These are phyloP conservation scores for Aspergillus floridensis DNA, from an alignment of 2,329 filamentous ascomycete genomes.

Conservation along the genomic window DNA sequence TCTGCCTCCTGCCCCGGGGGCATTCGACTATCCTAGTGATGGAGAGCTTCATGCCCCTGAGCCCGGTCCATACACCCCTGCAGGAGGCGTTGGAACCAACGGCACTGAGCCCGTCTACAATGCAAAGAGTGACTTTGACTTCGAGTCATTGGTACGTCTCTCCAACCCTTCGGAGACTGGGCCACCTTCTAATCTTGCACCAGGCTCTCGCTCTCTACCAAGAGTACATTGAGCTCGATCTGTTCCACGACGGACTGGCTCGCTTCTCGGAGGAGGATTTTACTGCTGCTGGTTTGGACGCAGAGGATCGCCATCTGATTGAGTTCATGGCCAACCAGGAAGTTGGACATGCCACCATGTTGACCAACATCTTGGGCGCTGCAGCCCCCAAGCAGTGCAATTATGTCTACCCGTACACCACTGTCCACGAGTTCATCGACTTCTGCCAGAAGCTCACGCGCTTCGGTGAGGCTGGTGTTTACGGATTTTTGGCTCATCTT, in stretches of 20 bases:
- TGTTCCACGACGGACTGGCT: constrained; percentile 73
- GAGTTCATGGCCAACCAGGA: constrained; percentile 77
- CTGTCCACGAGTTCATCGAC: constrained; percentile 73
- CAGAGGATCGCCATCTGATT: constrained; percentile 68
- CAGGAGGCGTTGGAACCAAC: constrained; percentile 73
- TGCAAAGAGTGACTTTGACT: constrained; percentile 79
- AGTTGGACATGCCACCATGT: constrained; percentile 70
- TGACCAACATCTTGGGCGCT: constrained; percentile 73
- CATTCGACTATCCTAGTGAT: constrained; percentile 69
- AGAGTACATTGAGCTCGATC: constrained; percentile 80
- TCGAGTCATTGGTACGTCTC: constrained; percentile 61
- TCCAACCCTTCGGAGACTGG: neutral
- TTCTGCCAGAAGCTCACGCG: constrained; percentile 84
- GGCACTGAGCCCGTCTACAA: constrained; percentile 73
- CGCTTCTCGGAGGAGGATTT: constrained; percentile 70
- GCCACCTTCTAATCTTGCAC: neutral
- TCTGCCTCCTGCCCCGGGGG: constrained; percentile 58
- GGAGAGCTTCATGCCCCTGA: constrained; percentile 65
- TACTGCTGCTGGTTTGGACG: constrained; percentile 62
- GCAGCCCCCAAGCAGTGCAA: constrained; percentile 70
- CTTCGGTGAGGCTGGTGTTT: constrained; percentile 75
- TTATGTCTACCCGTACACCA: constrained; percentile 77
- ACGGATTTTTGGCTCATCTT: constrained; percentile 75
- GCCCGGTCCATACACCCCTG: constrained; percentile 70
- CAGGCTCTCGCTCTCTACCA: constrained; percentile 70